These are phyloP conservation scores for Datura wrightii DNA, from an alignment of 257 asterid genomes.

Conservation along the genomic window DNA sequence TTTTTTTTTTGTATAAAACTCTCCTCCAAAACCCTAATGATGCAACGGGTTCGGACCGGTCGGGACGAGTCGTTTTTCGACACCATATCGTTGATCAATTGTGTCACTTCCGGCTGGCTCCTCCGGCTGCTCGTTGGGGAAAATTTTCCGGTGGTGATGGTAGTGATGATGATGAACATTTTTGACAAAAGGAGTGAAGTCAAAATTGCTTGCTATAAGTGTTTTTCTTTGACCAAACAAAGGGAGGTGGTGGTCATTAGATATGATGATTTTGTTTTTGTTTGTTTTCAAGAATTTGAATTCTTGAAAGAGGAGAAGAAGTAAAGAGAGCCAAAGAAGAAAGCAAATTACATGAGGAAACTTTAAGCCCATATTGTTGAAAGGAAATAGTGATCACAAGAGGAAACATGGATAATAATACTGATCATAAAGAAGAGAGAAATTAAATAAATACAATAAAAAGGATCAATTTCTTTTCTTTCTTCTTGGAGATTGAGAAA, in stretches of 20 bases:
- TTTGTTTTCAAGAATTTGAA: slow-evolving; percentile 38
- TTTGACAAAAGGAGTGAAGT: slow-evolving; percentile 64
- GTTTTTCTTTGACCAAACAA: slow-evolving; percentile 53
- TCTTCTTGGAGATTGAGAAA: slow-evolving; percentile 53
- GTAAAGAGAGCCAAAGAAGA: slow-evolving; percentile 51
- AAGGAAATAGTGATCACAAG: slow-evolving; percentile 43
- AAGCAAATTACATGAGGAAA: slow-evolving; percentile 46
- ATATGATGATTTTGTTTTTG: not conserved
- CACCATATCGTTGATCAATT: slow-evolving; percentile 74
- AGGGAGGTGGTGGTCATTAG: slow-evolving; percentile 29
- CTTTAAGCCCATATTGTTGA: slow-evolving; percentile 53
- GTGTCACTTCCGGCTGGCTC: slow-evolving; percentile 38
- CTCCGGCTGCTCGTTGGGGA: not conserved
- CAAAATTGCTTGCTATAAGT: slow-evolving; percentile 50
- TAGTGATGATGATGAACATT: slow-evolving; percentile 28
- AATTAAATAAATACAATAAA: slow-evolving; percentile 29
- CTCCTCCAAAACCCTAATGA: slow-evolving; percentile 47
- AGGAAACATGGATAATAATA: slow-evolving; percentile 69
- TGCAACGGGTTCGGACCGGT: slow-evolving; percentile 90
- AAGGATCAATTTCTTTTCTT: slow-evolving; percentile 6
- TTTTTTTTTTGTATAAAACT: not conserved
- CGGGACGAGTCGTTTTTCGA: slow-evolving; percentile 77
- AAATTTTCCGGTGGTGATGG: slow-evolving; percentile 9
- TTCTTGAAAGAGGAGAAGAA: slow-evolving; percentile 55
- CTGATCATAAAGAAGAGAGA: slow-evolving; percentile 43